Evolutionary conservation across 1,284 basidiomycete species (phyloP), one percentile per base, ranked within the genome.

Genomic region (Puccinia polysora): DNA sequence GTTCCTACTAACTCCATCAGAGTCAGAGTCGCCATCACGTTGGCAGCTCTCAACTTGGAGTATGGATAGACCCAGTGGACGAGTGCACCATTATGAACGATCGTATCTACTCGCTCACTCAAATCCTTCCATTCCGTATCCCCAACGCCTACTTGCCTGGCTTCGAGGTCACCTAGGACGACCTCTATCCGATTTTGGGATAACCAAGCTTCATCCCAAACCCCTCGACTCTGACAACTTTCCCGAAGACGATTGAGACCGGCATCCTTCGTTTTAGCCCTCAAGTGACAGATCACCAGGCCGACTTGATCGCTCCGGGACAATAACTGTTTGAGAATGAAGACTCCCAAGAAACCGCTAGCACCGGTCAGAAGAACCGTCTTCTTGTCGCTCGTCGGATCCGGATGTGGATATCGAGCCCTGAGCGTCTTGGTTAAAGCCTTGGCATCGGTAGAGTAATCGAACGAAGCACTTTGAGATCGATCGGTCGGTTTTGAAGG

Each of bases 61-160:
- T 99, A 99, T 0, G 94, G 92, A 81, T 97, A 98, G 2, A 98
- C 91, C 96, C 96, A 99, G 79, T 98, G 96, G 15, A 98, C 96
- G 79, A 98, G 82, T 25, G 96, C 96, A 55, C 96, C 96, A 77
- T 99, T 99, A 80, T 98, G 96, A 69, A 98, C 79, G 34, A 99
- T 84, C 0, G 87, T 87, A 79, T 97, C 93, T 0, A 88, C 86
- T 79, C 95, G 89, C 34, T 82, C 78, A 0, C 88, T 85, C 14
- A 97, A 78, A 25, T 85, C 82, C 40, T 83, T 79, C 91, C 93
- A 98, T 0, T 82, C 82, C 2, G 80, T 81, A 38, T 85, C 80
- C 36, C 83, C 83, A 73, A 97, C 81, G 2, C 95, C 96, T 75
- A 97, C 90, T 40, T 83, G 82, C 50, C 87, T 86, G 67, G 86